Evolutionary conservation across 345 rosid genomes (phyloP).

Genomic region (Sapria himalayana): DNA sequence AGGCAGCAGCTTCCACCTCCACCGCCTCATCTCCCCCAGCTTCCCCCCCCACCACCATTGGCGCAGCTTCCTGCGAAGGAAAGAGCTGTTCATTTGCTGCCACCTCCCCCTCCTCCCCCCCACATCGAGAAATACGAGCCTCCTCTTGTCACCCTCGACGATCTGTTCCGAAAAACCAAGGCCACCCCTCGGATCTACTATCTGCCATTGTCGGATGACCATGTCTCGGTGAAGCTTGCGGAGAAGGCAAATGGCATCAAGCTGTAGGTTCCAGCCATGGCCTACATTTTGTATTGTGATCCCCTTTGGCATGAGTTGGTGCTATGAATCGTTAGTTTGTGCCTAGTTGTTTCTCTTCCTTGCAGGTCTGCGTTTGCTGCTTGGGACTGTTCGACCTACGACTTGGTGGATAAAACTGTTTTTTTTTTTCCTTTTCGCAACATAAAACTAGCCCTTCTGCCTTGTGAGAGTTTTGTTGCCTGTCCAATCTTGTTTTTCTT

Average conservation of each 20-base stretch:
- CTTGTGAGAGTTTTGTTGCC: too few species aligned
- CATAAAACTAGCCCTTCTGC: too few species aligned
- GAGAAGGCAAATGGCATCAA: conserved; percentile 15
- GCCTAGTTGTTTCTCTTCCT: too few species aligned
- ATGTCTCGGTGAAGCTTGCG: conserved; percentile 60
- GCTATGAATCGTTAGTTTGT: too few species aligned
- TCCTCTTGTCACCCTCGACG: conserved; percentile 84
- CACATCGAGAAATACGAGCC: conserved; percentile 47
- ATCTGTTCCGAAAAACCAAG: conserved; percentile 80
- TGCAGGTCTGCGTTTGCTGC: too few species aligned
- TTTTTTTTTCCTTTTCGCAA: too few species aligned
- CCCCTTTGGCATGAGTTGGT: too few species aligned
- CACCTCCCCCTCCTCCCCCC: conserved; percentile 48
- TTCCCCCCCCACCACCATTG: conserved; percentile 43
- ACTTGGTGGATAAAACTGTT: too few species aligned
- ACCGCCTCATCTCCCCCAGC: conserved; percentile 36
- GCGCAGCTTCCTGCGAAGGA: conserved; percentile 34
- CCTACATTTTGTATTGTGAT: too few species aligned
- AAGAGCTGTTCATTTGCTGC: too few species aligned
- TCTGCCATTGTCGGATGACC: conserved; percentile 75
- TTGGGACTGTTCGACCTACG: too few species aligned
- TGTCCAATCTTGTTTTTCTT: too few species aligned
- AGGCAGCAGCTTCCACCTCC: conserved; percentile 44
- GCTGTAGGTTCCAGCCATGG: conserved; percentile 27
- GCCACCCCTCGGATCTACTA: conserved; percentile 93